These are phyloP conservation scores for Escovopsis weberi DNA, from an alignment of 2,329 filamentous ascomycete genomes.

Conservation along the genomic window DNA sequence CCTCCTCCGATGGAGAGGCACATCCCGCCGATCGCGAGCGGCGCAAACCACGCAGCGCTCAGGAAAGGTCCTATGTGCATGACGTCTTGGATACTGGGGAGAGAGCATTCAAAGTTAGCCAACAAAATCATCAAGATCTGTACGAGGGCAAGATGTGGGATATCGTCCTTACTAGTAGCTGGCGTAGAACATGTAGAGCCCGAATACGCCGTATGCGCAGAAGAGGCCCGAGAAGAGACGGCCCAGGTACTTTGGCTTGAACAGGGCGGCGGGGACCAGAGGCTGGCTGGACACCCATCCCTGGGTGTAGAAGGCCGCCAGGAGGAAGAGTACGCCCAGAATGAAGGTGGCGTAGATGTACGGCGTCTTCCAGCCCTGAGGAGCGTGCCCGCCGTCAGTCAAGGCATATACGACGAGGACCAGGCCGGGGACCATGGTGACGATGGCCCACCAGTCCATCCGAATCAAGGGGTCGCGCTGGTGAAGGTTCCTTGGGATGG, in stretches of 20 bases:
- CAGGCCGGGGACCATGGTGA: conserved; percentile 48
- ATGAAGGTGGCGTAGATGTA: conserved; percentile 55
- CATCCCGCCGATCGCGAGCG: conserved; percentile 53
- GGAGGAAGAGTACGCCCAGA: conserved; percentile 45
- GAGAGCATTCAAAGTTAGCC: not conserved
- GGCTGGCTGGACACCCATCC: conserved; percentile 54
- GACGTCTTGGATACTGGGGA: conserved; percentile 40
- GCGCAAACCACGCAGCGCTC: conserved; percentile 54
- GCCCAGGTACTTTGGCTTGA: conserved; percentile 54
- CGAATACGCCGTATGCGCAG: conserved; percentile 53
- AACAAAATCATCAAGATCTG: too few relatives aligned
- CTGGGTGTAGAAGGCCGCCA: conserved; percentile 52
- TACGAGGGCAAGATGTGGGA: too few relatives aligned
- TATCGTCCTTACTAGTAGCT: conserved; percentile 44
- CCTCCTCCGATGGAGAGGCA: conserved; percentile 49
- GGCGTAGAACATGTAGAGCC: conserved; percentile 54
- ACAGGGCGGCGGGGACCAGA: conserved; percentile 54
- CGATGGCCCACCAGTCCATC: conserved; percentile 58
- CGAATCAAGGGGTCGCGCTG: conserved; percentile 11
- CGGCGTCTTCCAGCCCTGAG: conserved; percentile 55
- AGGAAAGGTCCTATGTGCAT: conserved; percentile 45
- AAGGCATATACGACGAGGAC: conserved; percentile 61
- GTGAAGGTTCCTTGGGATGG: conserved; percentile 22
- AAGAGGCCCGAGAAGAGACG: conserved; percentile 46
- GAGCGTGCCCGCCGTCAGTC: conserved; percentile 56